These are phyloP conservation scores for Arabidopsis lyrata DNA, from an alignment of 441 rosid genomes.

Conservation along the genomic window DNA sequence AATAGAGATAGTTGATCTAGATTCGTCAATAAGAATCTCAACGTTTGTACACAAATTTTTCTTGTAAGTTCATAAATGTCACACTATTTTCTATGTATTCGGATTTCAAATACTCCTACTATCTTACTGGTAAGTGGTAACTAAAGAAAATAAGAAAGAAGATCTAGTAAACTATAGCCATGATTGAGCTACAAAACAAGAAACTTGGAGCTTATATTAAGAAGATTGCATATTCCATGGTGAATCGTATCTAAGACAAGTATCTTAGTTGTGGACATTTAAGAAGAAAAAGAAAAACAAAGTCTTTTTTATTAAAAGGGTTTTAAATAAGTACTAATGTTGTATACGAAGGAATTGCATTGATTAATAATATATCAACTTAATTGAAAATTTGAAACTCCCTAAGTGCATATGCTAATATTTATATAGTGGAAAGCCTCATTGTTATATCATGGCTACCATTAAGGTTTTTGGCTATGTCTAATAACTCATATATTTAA, in stretches of 20 bases:
- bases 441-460: conserved; percentile 26
- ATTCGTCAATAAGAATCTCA: not conserved
- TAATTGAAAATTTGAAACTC: not conserved
- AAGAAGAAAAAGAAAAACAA: not conserved
- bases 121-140: not conserved
- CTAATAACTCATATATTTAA: no score
- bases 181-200: not conserved
- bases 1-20: not conserved
- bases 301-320: not conserved
- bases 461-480: conserved; percentile 14
- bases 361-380: not conserved
- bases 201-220: not conserved
- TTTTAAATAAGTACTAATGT: not conserved
- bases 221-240: not conserved
- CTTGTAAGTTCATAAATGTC: no score
- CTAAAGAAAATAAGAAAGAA: not conserved
- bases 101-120: no score
- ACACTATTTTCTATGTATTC: no score
- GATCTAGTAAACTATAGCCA: not conserved
- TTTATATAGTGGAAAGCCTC: conserved; percentile 20
- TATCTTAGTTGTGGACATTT: not conserved
- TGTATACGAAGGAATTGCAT: not conserved
- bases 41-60: no score
- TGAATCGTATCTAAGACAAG: conserved; percentile 1
- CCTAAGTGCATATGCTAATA: not conserved